A percentile compares a stretch with the other conserved stretches of the same genome.
phyloP scores from a whole-genome alignment of 2,329 filamentous ascomycete species.

The Colletotrichum chlorophyti region DNA sequence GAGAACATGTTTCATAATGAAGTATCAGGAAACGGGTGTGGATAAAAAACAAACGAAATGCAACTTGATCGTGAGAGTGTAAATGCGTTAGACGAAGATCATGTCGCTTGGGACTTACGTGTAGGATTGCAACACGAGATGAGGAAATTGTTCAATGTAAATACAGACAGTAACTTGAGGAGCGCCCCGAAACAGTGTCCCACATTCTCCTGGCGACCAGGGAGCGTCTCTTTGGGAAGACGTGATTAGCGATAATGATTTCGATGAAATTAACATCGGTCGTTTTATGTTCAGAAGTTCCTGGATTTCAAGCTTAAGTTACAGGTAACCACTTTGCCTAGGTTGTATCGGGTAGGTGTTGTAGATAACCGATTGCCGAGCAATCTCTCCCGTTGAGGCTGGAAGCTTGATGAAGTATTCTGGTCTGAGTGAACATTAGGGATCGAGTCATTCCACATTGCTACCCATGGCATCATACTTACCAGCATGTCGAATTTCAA shows the following conservation, averaged over 20 bases:
- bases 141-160: neutral
- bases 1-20: neutral
- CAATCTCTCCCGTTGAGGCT: constrained; percentile 5
- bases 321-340: constrained; percentile 4
- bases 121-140: neutral
- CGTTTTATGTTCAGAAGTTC: neutral
- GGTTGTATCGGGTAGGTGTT: constrained; percentile 20
- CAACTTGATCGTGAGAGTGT: neutral
- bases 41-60: neutral
- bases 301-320: neutral
- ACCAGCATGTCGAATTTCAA: too few relatives aligned
- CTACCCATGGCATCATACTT: neutral
- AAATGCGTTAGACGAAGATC: too few relatives aligned
- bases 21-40: neutral
- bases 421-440: neutral
- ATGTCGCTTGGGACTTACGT: too few relatives aligned
- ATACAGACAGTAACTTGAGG: neutral
- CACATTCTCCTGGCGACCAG: too few relatives aligned
- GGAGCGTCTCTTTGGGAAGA: too few relatives aligned
- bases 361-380: constrained; percentile 4
- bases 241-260: constrained; percentile 15
- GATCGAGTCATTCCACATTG: constrained; percentile 12
- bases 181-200: too few relatives aligned
- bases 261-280: neutral
- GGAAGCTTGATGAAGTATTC: constrained; percentile 5